Evolutionary conservation across 2,329 filamentous ascomycete species (phyloP).

Genomic region (Drechslerella dactyloides): DNA sequence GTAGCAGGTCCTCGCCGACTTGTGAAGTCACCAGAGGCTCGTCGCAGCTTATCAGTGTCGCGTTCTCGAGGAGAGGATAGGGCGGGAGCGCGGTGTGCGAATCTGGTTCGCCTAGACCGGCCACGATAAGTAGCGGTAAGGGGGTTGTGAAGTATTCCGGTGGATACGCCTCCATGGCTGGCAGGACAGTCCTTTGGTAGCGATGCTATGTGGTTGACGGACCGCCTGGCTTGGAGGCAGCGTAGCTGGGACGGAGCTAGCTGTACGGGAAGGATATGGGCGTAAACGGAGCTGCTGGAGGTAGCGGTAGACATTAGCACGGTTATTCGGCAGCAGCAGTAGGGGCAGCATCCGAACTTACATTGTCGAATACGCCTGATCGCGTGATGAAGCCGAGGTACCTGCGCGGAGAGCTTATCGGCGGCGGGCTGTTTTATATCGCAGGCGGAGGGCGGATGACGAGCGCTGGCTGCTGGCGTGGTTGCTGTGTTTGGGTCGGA

Average conservation of each 20-base stretch:
- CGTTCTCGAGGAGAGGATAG: slow-evolving; percentile 66
- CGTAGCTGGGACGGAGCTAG: background rate
- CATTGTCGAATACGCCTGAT: background rate
- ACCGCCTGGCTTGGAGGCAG: background rate
- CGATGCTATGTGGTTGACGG: background rate
- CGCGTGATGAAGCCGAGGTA: background rate
- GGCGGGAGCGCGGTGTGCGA: slow-evolving; percentile 58
- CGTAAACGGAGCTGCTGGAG: background rate
- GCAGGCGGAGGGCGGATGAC: background rate
- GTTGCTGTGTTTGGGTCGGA: slow-evolving; percentile 18
- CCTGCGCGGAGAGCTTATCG: background rate
- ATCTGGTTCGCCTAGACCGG: slow-evolving; percentile 68
- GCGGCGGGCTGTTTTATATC: background rate
- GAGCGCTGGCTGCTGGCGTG: background rate
- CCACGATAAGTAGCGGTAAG: slow-evolving; percentile 80
- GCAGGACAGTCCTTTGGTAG: background rate
- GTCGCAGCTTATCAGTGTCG: slow-evolving; percentile 72
- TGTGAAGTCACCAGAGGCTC: slow-evolving; percentile 70
- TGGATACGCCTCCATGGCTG: slow-evolving; percentile 78
- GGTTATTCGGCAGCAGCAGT: background rate
- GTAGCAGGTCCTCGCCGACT: slow-evolving; percentile 70
- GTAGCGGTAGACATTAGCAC: too few relatives aligned
- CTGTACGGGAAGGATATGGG: background rate
- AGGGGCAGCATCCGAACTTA: background rate
- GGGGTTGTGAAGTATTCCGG: slow-evolving; percentile 82